Evolutionary conservation across 352 stramenopile genomes (phyloP), one percentile per base, ranked within the genome.

Genomic region (Aphanomyces invadans): DNA sequence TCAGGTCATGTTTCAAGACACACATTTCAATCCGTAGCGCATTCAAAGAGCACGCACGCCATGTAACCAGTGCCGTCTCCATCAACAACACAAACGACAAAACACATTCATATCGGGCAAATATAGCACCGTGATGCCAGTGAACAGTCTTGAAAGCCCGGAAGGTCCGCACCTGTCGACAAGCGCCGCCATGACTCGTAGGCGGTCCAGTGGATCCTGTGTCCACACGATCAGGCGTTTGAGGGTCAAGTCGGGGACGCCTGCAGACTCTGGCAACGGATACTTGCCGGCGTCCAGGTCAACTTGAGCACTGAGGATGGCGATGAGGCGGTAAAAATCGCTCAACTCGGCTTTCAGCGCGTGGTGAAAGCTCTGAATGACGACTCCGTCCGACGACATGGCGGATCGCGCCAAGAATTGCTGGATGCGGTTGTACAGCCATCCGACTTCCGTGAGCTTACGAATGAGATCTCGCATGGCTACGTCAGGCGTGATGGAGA

Each of bases 251-350:
- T 82, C 81, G 12, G 65, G 70, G 3, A 71, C 51, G 0, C 69
- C 70, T 67, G 74, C 75, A 45, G 73, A 64, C 21, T 68, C 72
- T 12, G 23, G 32, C 4, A 38, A 5, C 31, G 86, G 76, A 32
- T 77, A 84, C 26, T 71, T 79, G 73, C 84, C 83, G 1, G 79
- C 83, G 49, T 93, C 83, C 23, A 90, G 80, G 46, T 94, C 83
- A 19, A 97, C 83, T 79, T 98, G 92, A 10, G 89, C 75, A 23
- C 91, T 83, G 32, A 98, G 67, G 2, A 97, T 88, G 17, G 92
- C 90, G 33, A 98, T 90, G n/a, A 98, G 72, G 7, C 92, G 87
- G 57, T 94, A 97, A 73, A 97, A 98, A 60, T 95, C 87, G 1
- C 78, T 88, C n/a, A 97, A 69, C 62, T 97, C 88, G 17, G 89